A percentile compares a stretch with the other conserved stretches of the same genome.
These are phyloP conservation scores for Perkinsus chesapeaki DNA, from an alignment of 169 alveolate genomes.

Conservation along the genomic window DNA sequence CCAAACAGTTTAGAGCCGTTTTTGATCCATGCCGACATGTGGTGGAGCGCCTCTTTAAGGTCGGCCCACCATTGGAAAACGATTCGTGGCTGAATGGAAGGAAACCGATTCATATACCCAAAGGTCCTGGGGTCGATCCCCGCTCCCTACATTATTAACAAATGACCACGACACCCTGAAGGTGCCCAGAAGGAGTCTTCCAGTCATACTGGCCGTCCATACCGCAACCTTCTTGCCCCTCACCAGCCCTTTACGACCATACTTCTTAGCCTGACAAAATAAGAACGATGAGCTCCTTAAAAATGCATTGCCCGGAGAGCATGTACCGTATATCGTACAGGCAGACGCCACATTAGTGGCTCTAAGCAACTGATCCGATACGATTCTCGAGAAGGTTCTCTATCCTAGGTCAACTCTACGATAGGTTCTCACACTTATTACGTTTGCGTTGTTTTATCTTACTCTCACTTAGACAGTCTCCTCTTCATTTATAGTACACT, in stretches of 20 bases:
- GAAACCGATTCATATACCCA: constrained; percentile 9
- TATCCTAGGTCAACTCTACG: no score
- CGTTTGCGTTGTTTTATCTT: no score
- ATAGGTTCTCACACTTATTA: no score
- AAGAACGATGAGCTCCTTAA: no score
- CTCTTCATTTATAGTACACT: no score
- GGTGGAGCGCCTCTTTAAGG: constrained; percentile 17
- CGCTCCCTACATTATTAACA: not conserved
- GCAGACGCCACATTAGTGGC: no score
- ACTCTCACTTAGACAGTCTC: no score
- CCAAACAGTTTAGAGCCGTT: constrained; percentile 33
- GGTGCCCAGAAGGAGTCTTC: not conserved
- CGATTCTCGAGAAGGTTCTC: no score
- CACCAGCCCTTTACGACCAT: not conserved
- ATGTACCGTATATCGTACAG: no score
- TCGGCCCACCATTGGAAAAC: constrained; percentile 18
- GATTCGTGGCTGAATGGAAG: constrained; percentile 14
- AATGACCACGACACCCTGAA: not conserved
- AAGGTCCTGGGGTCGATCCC: constrained; percentile 28
- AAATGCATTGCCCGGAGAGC: no score
- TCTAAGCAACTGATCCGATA: no score
- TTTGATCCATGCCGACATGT: constrained; percentile 23
- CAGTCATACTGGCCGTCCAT: not conserved
- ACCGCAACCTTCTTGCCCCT: not conserved
- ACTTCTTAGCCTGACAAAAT: not conserved